These are phyloP conservation scores for Ilyonectria robusta DNA, from an alignment of 2,329 filamentous ascomycete genomes.

Conservation along the genomic window DNA sequence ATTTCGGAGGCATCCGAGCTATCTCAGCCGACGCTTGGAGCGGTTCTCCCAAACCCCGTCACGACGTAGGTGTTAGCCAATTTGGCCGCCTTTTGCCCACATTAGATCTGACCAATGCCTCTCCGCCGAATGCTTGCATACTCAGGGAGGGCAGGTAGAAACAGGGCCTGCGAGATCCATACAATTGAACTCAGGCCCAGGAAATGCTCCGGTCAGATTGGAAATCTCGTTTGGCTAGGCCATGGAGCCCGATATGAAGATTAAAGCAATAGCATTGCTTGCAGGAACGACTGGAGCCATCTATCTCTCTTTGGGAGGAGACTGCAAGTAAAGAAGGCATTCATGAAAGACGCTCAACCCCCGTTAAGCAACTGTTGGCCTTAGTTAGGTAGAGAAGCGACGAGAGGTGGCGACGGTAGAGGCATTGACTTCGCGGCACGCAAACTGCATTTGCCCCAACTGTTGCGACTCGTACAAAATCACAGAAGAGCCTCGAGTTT, in stretches of 20 bases:
- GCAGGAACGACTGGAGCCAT: not conserved
- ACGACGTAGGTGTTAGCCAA: slow-evolving; percentile 3
- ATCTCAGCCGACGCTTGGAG: not conserved
- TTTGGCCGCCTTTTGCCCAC: not conserved
- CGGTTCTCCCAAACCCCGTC: not conserved
- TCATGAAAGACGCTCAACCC: not conserved
- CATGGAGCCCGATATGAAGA: not conserved
- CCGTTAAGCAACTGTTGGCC: not conserved
- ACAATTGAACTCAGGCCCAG: not conserved
- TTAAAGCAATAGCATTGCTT: no score
- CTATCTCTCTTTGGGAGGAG: not conserved
- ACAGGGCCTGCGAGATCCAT: not conserved
- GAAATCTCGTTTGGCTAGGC: not conserved
- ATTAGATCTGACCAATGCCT: slow-evolving; percentile 1
- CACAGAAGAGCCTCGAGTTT: not conserved
- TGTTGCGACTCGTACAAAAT: not conserved
- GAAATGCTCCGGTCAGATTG: not conserved
- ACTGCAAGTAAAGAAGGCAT: not conserved
- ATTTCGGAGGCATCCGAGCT: slow-evolving; percentile 15
- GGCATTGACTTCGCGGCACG: not conserved
- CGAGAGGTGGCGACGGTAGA: not conserved
- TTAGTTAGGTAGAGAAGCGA: not conserved
- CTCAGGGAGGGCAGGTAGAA: not conserved
- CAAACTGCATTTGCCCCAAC: not conserved
- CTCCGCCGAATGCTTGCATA: not conserved